Conservation (phyloP, 2,329 filamentous ascomycete genomes). For the Amphichorda felina region DNA sequence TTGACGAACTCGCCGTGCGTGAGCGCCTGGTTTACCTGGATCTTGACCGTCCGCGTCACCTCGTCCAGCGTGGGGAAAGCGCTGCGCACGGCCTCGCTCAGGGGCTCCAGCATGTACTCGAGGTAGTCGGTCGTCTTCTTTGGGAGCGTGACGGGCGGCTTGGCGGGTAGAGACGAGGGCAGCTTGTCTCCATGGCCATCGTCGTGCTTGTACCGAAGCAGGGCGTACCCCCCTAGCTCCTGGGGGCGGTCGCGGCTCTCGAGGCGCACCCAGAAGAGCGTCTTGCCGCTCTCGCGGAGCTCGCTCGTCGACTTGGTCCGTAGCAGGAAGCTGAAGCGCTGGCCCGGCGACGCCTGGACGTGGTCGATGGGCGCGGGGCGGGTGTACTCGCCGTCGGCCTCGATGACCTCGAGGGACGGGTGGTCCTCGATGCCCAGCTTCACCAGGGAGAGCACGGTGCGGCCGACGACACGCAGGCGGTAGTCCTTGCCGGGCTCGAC, state of each 20-base stretch:
- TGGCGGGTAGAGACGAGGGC: constrained; percentile 1
- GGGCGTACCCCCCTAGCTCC: constrained; percentile 31
- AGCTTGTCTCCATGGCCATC: constrained; percentile 7
- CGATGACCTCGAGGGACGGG: constrained; percentile 41
- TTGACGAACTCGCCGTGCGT: constrained; percentile 17
- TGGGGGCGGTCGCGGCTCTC: constrained; percentile 37
- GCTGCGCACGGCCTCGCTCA: constrained; percentile 7
- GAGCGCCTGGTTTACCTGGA: constrained; percentile 28
- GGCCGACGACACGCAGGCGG: constrained; percentile 47
- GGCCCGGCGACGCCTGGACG: constrained; percentile 44
- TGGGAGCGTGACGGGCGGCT: constrained; percentile 17
- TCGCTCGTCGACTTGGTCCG: constrained; percentile 35
- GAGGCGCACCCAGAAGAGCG: constrained; percentile 32
- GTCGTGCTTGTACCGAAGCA: constrained; percentile 26
- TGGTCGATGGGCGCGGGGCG: constrained; percentile 30
- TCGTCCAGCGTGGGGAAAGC: constrained; percentile 27
- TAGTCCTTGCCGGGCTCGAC: constrained; percentile 51
- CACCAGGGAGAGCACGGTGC: constrained; percentile 39
- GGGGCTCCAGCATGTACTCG: constrained; percentile 32
- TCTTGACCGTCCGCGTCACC: constrained; percentile 35
- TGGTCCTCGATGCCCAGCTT: constrained; percentile 46
- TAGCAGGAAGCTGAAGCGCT: constrained; percentile 48
- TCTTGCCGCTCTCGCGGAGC: constrained; percentile 15
- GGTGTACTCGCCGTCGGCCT: constrained; percentile 46
- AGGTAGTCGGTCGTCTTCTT: constrained; percentile 24